Evolutionary conservation across 441 rosid species (phyloP), one percentile per base, ranked within the genome.

Genomic region (Capsella rubella): DNA sequence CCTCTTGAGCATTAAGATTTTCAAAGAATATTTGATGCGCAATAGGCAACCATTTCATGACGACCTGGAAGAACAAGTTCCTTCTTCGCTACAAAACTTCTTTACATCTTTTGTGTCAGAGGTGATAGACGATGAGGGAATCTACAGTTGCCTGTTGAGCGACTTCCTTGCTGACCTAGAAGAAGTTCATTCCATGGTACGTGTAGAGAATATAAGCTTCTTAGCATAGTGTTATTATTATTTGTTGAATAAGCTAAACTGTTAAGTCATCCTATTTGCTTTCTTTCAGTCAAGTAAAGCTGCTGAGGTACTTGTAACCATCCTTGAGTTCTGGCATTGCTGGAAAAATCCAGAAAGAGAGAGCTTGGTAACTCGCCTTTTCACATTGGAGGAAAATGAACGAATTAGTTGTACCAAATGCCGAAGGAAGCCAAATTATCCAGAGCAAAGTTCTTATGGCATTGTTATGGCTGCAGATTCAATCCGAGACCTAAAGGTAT

Each of bases 281-380:
- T 16, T 42, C 46, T 35, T 42, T 13, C 21, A 76, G 75, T 18
- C 52, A 11, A 18, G 37, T 55, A 13, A 42, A 12, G 46, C 46
- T 42, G 70, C 53, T 28, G 45, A 54, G 69, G 60, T 63, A 28
- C 47, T 76, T 63, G 70, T 54, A 69, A 10, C 45, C 60, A 54
- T 63, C 79, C 53, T 76, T 55, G 65, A 69, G 31, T 55, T 0
- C 37, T 76, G 75, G 75, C 69, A 45, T 43, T 43, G 69, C 69
- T 76, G 75, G 79, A 32, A 57, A 42, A 42, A 13, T 42, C 46
- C 59, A 65, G 66, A 76, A 46, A 4, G n/a, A 64, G 71, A 76
- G 40, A 70, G 66, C 71, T 31, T 70, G 47, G 71, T 40, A 35
- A 40, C 21, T 62, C 57, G 46, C 4, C 62, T 70, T 31, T 76